Conservation (phyloP, 1,139 yeast species). For the Saccharomyces hybrid region DNA sequence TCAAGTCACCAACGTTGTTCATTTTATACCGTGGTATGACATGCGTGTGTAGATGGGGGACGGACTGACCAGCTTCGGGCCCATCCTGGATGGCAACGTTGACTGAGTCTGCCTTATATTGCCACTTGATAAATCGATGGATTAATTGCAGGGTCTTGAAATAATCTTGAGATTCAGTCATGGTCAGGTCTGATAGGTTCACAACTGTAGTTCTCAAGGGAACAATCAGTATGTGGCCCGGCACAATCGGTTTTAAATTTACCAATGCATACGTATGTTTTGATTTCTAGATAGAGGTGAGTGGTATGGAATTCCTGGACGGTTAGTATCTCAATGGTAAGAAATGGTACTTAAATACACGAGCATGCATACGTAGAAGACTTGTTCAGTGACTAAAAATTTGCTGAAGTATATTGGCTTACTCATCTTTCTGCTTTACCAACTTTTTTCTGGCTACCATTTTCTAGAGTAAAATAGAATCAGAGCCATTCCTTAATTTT, state of each 20-base stretch:
- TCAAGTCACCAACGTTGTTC: constrained; percentile 64
- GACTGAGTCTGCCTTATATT: constrained; percentile 69
- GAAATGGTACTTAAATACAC: background rate
- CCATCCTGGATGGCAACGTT: constrained; percentile 95
- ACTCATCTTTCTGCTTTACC: constrained; percentile 10
- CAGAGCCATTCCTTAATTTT: background rate
- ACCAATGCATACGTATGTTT: constrained; percentile 71
- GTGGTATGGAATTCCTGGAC: background rate
- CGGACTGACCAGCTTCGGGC: constrained; percentile 87
- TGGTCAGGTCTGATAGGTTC: constrained; percentile 57
- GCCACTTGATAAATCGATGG: constrained; percentile 53
- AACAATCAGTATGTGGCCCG: constrained; percentile 86
- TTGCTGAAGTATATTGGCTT: constrained; percentile 26
- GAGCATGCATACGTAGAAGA: constrained; percentile 22
- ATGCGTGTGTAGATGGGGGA: constrained; percentile 91
- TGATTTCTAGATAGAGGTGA: constrained; percentile 32
- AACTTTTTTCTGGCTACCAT: background rate
- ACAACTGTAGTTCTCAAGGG: constrained; percentile 57
- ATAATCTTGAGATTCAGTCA: constrained; percentile 70
- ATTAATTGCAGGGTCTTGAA: constrained; percentile 69
- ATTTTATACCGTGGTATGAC: constrained; percentile 68
- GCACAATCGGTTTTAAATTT: constrained; percentile 79
- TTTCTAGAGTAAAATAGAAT: background rate
- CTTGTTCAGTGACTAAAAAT: constrained; percentile 31
- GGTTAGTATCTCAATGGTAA: constrained; percentile 1